Base-by-base conservation (phyloP, 768 basidiomycete genomes). In the Lentinula boryana region DNA sequence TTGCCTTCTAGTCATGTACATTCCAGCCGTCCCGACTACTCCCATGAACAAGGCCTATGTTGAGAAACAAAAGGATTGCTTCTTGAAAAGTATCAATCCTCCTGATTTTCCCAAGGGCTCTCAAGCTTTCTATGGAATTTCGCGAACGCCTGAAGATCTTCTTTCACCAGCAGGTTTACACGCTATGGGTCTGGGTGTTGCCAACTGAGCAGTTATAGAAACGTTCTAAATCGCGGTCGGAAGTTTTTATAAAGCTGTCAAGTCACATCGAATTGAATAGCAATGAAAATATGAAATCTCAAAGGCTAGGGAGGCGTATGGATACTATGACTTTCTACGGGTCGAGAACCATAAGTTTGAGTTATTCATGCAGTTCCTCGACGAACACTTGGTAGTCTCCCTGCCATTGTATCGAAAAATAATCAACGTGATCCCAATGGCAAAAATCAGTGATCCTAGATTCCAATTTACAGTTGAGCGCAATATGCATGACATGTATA, bases 11-110 rank as follows among this genome's bases (percentile, higher is more conserved):
- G 81, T 85, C 50, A 81, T 86, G 76, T 85, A 85, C 62, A 86
- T 86, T 59, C 77, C 80, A 1, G 80, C 84, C 8, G 77, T 79
- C 15, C 84, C 82, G 0, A 70, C 74, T 62, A 84, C 81, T 5
- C 72, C 76, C 4, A 67, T 69, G 63, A 84, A 84, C 66, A 70
- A 68, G 31, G 72, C 68, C 9, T 86, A 86, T 63, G 65, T 86
- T 44, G 65, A 68, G 53, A 72, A 71, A 63, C 86, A 87, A 68
- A 76, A 74, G 18, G 73, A 79, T 41, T 67, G 74, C 32, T 86
- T 85, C 71, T 67, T 80, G 27, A 61, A 65, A 12, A 82, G 83
- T 12, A 63, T 74, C 16, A 78, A 83, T 31, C 83, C 83, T 4
- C 84, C 84, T 16, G 86, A 87, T 63, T 87, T 80, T 69, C 78